Percentiles rank a stretch among this genome's conserved stretches.
Evolutionary conservation across 1,284 basidiomycete genomes (phyloP).

Genomic region (Sutorius eximius): DNA sequence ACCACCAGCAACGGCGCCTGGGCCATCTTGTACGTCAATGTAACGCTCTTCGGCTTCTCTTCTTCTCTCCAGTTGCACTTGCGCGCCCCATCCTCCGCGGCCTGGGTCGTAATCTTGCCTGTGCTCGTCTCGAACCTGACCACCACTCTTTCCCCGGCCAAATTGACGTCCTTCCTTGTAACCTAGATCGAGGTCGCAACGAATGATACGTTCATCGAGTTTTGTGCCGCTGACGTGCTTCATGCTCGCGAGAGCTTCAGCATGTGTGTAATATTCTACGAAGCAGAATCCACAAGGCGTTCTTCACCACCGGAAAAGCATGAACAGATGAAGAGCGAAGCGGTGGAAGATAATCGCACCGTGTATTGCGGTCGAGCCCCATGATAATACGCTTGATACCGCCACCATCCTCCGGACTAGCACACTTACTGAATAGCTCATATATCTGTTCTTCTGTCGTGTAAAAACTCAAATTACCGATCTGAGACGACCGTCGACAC

Average conservation of each 20-base stretch:
- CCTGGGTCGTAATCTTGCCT: conserved; percentile 96
- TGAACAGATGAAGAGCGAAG: conserved; percentile 5
- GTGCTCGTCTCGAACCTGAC: conserved; percentile 96
- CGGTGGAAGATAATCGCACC: conserved; percentile 47
- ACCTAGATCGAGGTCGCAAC: conserved; percentile 97
- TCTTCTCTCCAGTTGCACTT: conserved; percentile 81
- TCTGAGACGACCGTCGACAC: conserved; percentile 45
- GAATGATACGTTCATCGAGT: conserved; percentile 98
- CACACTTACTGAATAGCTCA: conserved; percentile 93
- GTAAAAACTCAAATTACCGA: conserved; percentile 97
- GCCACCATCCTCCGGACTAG: conserved; percentile 86
- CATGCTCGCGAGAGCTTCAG: conserved; percentile 91
- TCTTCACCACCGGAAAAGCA: conserved; percentile 41
- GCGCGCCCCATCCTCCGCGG: conserved; percentile 94
- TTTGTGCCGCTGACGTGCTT: conserved; percentile 96
- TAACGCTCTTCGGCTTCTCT: conserved; percentile 90
- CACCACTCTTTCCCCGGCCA: conserved; percentile 94
- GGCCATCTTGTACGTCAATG: conserved; percentile 76
- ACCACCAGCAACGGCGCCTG: conserved; percentile 80
- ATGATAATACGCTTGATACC: conserved; percentile 99
- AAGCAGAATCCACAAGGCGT: conserved; percentile 99
- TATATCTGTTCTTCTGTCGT: conserved; percentile 99
- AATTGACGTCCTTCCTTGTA: conserved; percentile 98
- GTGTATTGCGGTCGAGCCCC: conserved; percentile 95
- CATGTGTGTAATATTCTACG: conserved; percentile 97